phyloP scores from a whole-genome alignment of 192 early-diverging fungal genomes.

The Backusella tarrabulga region DNA sequence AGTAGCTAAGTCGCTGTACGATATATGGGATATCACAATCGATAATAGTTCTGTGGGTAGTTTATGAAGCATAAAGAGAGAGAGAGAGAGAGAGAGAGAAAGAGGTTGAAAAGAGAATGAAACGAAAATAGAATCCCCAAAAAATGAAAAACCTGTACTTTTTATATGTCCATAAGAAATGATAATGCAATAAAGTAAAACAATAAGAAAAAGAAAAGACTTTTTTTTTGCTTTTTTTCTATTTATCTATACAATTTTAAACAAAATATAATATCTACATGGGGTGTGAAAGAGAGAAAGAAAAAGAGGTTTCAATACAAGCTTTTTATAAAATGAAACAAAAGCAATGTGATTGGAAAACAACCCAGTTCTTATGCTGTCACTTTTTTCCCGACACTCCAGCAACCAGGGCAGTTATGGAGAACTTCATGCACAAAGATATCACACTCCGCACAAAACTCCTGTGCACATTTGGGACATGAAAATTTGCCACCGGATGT shows the following conservation, averaged over 20 bases:
- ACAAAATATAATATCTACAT: neutral
- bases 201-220: neutral
- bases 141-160: neutral
- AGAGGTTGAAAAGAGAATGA: neutral
- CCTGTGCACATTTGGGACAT: constrained; percentile 74
- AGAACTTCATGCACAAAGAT: constrained; percentile 90
- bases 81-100: neutral
- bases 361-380: neutral
- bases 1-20: neutral
- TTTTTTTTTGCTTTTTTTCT: neutral
- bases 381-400: constrained; percentile 23
- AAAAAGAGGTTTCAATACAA: constrained; percentile 8
- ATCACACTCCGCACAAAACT: constrained; percentile 92
- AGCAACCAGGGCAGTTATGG: constrained; percentile 84
- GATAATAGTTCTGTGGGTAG: constrained; percentile 13
- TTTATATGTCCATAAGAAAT: neutral
- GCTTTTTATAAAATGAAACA: neutral
- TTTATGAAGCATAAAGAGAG: neutral
- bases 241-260: constrained; percentile 3
- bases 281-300: neutral
- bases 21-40: constrained; percentile 1
- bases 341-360: neutral
- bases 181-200: neutral
- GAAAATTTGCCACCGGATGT: constrained; percentile 50
- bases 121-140: neutral